Base-by-base conservation (phyloP, 495 filamentous ascomycete genomes). In the Podospora sp. region DNA sequence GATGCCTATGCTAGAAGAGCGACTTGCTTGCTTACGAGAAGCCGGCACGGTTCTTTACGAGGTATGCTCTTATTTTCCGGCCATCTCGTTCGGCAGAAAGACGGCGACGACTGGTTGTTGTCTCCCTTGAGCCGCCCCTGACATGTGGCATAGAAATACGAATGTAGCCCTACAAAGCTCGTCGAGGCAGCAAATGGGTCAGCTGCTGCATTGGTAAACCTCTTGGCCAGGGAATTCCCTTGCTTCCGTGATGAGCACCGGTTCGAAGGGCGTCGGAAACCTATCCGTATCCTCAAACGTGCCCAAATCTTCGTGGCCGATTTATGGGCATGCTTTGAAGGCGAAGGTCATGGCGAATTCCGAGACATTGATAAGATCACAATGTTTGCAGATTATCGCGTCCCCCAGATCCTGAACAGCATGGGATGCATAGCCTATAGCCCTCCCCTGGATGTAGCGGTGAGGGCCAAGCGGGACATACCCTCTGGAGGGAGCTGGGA, bases 331-430 rank as follows among this genome's bases (percentile, higher is more conserved):
- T 94, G 92, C 66, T 97, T 97, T 72, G 86, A 95, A 57, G 92
- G 92, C 35, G 82, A 90, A 67, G 79, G 84, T 24, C 93, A 88
- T 68, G 95, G 95, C 16, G 78, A 83, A n/a, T 99, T 99, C 72
- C 72, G 88, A 27, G 96, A 99, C 71, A 96, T 99, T 61, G 88
- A 93, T 73, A 91, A 91, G 70, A 90, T 99, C 73, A 99, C 96
- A 67, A 97, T 97, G 91, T 99, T 98, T 79, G 93, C 95, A 83
- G 95, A 99, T 81, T 98, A 99, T 74, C 88, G 95, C 26, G 88
- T 99, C 36, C 95, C 95, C 6, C 95, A 98, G 81, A 97, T 97
- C 70, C 85, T 99, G 6, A 85, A 96, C 71, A 84, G 86, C 25
- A 82, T 99, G 26, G 91, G 92, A 40, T 95, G 92, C 66, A 81